Percentiles rank a stretch among this genome's conserved stretches.
Conservation (phyloP, 345 rosid species). For the Noccaea bulbosa region DNA sequence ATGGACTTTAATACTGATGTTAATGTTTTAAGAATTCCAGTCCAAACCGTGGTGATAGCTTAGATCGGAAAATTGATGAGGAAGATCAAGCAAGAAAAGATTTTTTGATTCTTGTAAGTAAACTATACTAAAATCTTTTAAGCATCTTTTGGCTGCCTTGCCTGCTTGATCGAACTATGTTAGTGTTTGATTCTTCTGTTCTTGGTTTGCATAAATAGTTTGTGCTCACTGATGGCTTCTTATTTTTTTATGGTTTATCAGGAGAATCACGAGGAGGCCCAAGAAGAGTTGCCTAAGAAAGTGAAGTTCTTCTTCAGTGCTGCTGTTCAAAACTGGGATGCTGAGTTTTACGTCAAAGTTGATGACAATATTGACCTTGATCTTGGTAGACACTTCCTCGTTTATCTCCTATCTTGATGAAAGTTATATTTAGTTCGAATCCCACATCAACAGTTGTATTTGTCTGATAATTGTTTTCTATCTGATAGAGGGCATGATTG, state of each 20-base stretch:
- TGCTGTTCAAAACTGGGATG: constrained; percentile 93
- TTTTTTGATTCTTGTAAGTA: constrained; percentile 86
- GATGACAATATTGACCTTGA: constrained; percentile 81
- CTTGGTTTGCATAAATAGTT: constrained; percentile 5
- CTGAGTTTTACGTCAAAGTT: constrained; percentile 87
- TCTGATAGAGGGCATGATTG: constrained; percentile 74
- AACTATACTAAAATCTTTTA: neutral
- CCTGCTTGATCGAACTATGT: constrained; percentile 5
- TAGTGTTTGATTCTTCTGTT: neutral
- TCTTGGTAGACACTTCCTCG: constrained; percentile 61
- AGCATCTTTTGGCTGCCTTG: constrained; percentile 22
- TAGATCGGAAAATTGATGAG: constrained; percentile 79
- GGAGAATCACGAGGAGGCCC: constrained; percentile 96
- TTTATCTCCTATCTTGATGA: constrained; percentile 17
- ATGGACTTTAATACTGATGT: constrained; percentile 24
- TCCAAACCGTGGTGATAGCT: constrained; percentile 94
- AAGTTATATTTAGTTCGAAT: constrained; percentile 14
- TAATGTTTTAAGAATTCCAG: constrained; percentile 50
- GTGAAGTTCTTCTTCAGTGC: constrained; percentile 81
- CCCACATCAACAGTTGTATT: neutral
- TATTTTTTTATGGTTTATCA: constrained; percentile 36
- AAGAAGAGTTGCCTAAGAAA: constrained; percentile 91
- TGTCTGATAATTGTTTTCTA: constrained; percentile 27
- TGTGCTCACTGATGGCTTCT: constrained; percentile 20
- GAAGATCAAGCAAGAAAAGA: constrained; percentile 73